These are phyloP conservation scores for Clavariopsis aquatica DNA, from an alignment of 495 filamentous ascomycete species.

Conservation along the genomic window DNA sequence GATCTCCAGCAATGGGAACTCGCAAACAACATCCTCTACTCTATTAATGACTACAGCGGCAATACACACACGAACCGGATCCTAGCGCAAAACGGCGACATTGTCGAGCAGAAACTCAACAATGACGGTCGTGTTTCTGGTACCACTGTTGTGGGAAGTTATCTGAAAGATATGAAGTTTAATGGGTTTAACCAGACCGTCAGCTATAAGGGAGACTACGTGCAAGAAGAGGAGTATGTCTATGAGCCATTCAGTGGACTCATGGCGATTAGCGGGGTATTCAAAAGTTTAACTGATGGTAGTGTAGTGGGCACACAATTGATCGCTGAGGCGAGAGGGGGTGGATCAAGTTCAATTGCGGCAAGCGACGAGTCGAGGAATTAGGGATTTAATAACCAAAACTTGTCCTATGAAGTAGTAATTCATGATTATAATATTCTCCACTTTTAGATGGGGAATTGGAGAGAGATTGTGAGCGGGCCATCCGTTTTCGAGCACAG, in stretches of 20 bases:
- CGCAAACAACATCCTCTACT: constrained; percentile 56
- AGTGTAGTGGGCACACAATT: constrained; percentile 53
- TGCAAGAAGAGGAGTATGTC: constrained; percentile 52
- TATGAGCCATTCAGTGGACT: constrained; percentile 57
- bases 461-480: too few relatives aligned
- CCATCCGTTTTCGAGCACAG: too few relatives aligned
- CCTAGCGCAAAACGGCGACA: constrained; percentile 55
- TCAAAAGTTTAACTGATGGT: constrained; percentile 48
- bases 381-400: background rate
- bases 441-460: too few relatives aligned
- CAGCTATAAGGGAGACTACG: constrained; percentile 47
- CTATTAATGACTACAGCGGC: constrained; percentile 57
- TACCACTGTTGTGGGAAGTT: constrained; percentile 50
- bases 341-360: constrained; percentile 52
- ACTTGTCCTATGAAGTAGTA: constrained; percentile 1
- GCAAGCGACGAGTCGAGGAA: constrained; percentile 12
- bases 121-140: constrained; percentile 52
- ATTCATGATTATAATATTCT: too few relatives aligned
- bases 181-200: constrained; percentile 55
- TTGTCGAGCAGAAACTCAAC: constrained; percentile 55
- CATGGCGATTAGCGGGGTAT: constrained; percentile 51
- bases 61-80: constrained; percentile 58
- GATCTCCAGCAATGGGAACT: constrained; percentile 41
- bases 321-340: constrained; percentile 53
- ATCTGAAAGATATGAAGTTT: constrained; percentile 54